Base-by-base conservation (phyloP, 139 green algal species). In the Chlorella ohadii region DNA sequence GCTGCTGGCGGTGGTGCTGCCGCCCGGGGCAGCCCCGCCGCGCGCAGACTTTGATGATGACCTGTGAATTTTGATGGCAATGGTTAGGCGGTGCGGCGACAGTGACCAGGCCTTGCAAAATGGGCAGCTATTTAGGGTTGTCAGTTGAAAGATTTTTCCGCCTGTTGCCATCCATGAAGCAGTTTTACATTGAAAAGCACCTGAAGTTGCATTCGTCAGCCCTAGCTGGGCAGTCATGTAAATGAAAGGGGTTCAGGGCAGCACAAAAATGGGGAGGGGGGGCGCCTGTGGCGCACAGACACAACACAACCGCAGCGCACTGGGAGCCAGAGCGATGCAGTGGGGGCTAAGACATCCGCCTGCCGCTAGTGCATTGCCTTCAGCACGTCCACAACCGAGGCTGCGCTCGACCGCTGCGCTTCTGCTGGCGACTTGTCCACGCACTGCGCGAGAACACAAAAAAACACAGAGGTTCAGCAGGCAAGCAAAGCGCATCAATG, bases 351-450 rank as follows among this genome's bases (percentile, higher is more conserved):
- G 7, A 20, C 25, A 15, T 27, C 15, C 1, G 36, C 6, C 44
- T 51, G 44, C 44, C 9, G 44, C 44, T 33, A 84, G 51, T 90
- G 68, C 70, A 90, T 66, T 25, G 81, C 72, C 39, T 90, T 72
- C 3, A 91, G 31, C 20, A 85, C 47, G 1, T 75, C 15, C 17
- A 88, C 39, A 1, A 91, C 78, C 23, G 55, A 41, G 11, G 57
- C 64, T 36, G 85, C 87, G 7, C 72, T 87, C 2, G 87, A 90
- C 15, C 72, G 80, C 63, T 79, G 79, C 16, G 85, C 78, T 13
- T 91, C 80, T 11, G 47, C 76, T 25, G 76, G 76, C 27, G 76
- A 44, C 57, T 82, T 82, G 57, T 82, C 76, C 59, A 82, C 76
- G 16, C 76, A 82, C 76, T 82, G 76, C 75, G 66, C 15, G 34